phyloP scores from a whole-genome alignment of 257 asterid genomes.

The Solanum corneliomulleri region DNA sequence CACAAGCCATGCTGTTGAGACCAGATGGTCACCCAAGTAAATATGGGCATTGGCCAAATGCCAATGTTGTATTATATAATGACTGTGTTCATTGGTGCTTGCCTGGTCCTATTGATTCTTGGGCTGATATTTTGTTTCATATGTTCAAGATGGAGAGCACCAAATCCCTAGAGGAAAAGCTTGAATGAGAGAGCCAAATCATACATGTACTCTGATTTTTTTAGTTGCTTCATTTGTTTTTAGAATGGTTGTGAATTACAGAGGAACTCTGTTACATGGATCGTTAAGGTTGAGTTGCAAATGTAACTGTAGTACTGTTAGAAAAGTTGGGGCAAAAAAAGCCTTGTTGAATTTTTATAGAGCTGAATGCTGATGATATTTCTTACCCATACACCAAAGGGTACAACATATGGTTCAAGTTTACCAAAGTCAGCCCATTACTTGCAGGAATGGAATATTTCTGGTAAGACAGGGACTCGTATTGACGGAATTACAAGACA shows the following conservation, averaged over 20 bases:
- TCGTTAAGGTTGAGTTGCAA: background rate
- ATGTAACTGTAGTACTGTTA: background rate
- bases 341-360: background rate
- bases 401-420: background rate
- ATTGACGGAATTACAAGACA: background rate
- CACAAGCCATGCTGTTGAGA: slow-evolving; percentile 24
- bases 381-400: background rate
- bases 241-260: background rate
- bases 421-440: background rate
- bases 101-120: slow-evolving; percentile 37
- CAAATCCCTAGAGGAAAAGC: slow-evolving; percentile 4
- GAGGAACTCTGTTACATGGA: background rate
- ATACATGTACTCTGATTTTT: background rate
- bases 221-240: background rate
- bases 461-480: background rate
- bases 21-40: slow-evolving; percentile 38
- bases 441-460: background rate
- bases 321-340: background rate
- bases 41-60: slow-evolving; percentile 17
- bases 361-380: background rate
- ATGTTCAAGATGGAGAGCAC: slow-evolving; percentile 30
- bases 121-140: slow-evolving; percentile 32
- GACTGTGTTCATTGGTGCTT: slow-evolving; percentile 43
- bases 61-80: slow-evolving; percentile 15
- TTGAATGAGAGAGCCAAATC: background rate